These are phyloP conservation scores for Ceratonia siliqua DNA, from an alignment of 306 rosid species.

Conservation along the genomic window DNA sequence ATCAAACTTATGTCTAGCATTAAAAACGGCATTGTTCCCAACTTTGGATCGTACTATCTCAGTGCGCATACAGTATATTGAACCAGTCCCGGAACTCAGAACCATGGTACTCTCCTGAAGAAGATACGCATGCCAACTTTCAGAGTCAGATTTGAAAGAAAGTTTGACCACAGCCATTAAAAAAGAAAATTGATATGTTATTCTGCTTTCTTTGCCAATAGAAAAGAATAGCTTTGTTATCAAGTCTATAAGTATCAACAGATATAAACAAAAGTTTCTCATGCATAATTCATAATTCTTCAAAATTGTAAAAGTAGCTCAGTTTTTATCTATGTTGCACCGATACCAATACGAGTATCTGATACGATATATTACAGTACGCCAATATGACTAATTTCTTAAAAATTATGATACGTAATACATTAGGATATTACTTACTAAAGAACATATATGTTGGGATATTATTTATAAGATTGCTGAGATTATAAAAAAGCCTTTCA, in stretches of 20 bases:
- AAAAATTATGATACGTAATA: no score
- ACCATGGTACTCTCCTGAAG: constrained; percentile 52
- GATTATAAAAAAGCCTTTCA: no score
- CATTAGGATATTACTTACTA: no score
- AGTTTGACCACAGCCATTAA: neutral
- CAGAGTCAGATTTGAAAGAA: neutral
- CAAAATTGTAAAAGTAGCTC: no score
- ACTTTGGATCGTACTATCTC: constrained; percentile 35
- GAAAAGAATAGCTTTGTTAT: neutral
- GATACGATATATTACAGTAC: no score
- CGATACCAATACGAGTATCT: no score
- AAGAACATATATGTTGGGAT: no score
- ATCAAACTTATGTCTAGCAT: constrained; percentile 34
- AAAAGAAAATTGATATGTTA: neutral
- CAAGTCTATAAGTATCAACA: neutral
- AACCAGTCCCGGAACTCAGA: constrained; percentile 46
- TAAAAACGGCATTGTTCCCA: constrained; percentile 26
- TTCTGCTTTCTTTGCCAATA: neutral
- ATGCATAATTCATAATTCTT: neutral
- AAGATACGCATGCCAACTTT: neutral
- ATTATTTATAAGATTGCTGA: no score
- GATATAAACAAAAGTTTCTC: neutral
- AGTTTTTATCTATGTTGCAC: no score
- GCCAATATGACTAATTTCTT: no score
- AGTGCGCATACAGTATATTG: constrained; percentile 34